Evolutionary conservation across 352 stramenopile species (phyloP).

Genomic region (Globisporangium barbulae): DNA sequence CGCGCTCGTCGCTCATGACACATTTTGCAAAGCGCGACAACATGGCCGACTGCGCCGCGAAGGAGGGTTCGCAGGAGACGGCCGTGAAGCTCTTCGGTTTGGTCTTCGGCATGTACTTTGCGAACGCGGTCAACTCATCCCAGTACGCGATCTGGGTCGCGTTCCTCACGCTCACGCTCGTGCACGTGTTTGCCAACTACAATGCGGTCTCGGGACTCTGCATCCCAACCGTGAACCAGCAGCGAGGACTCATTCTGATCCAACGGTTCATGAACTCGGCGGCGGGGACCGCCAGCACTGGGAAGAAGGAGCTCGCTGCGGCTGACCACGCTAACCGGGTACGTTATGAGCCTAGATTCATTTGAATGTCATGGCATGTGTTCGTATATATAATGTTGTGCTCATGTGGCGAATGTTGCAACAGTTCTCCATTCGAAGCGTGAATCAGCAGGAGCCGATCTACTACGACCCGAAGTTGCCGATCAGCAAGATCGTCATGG

Average conservation of each 20-base stretch:
- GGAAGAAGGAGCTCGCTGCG: conserved; percentile 24
- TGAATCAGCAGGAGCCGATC: conserved; percentile 58
- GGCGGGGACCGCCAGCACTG: conserved; percentile 2
- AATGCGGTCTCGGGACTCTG: conserved; percentile 84
- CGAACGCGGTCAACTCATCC: conserved; percentile 67
- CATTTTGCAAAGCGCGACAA: conserved; percentile 88
- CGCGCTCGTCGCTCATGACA: conserved; percentile 89
- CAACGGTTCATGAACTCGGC: conserved; percentile 37
- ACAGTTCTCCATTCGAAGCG: conserved; percentile 55
- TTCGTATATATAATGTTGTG: background rate
- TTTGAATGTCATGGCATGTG: background rate
- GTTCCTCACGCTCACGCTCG: conserved; percentile 89
- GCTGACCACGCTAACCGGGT: conserved; percentile 26
- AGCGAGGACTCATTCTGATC: conserved; percentile 53
- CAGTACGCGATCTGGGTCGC: conserved; percentile 78
- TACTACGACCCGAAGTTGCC: conserved; percentile 48
- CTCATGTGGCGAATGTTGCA: background rate
- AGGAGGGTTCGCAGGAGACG: conserved; percentile 96
- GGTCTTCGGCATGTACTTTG: conserved; percentile 85
- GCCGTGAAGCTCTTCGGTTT: conserved; percentile 93
- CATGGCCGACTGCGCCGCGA: conserved; percentile 92
- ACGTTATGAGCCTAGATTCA: background rate
- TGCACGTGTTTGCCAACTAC: conserved; percentile 96
- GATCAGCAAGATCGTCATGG: conserved; percentile 53
- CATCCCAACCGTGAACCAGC: conserved; percentile 88